These are phyloP conservation scores for Boletus insuetus DNA, from an alignment of 768 basidiomycete genomes.

Conservation along the genomic window DNA sequence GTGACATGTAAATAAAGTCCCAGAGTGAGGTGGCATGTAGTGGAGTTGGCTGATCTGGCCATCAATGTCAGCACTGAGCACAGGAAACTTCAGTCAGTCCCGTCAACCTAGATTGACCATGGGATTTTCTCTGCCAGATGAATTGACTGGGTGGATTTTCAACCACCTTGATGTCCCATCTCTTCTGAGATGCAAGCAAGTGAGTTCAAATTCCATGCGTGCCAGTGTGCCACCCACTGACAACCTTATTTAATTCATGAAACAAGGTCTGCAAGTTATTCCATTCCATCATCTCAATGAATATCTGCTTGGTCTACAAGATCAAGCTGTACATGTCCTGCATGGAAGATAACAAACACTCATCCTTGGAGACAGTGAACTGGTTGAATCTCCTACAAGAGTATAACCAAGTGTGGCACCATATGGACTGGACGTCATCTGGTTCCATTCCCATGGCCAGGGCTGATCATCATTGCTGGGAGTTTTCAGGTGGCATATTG, in stretches of 20 bases:
- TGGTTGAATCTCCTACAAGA: constrained; percentile 27
- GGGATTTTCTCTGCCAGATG: constrained; percentile 27
- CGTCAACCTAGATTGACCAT: background rate
- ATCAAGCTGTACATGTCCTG: constrained; percentile 28
- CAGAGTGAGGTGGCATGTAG: no score
- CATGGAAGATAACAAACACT: constrained; percentile 23
- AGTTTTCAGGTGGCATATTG: constrained; percentile 35
- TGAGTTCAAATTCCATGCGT: constrained; percentile 3
- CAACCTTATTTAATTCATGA: background rate
- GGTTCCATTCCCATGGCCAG: constrained; percentile 15
- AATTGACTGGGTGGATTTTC: constrained; percentile 25
- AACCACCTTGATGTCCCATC: constrained; percentile 27
- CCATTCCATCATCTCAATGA: constrained; percentile 23
- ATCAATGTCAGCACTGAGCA: no score
- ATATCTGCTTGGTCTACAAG: constrained; percentile 28
- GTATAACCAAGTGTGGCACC: constrained; percentile 31
- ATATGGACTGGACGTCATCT: constrained; percentile 19
- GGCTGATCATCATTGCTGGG: constrained; percentile 28
- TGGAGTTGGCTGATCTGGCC: no score
- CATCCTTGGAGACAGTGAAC: constrained; percentile 15
- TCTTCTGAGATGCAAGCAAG: constrained; percentile 28
- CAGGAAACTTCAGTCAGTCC: no score
- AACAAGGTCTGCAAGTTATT: constrained; percentile 33
- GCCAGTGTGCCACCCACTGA: no score
- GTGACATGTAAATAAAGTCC: no score